Conservation (phyloP, 148 eudicot species). For the Rhododendron simsii region DNA sequence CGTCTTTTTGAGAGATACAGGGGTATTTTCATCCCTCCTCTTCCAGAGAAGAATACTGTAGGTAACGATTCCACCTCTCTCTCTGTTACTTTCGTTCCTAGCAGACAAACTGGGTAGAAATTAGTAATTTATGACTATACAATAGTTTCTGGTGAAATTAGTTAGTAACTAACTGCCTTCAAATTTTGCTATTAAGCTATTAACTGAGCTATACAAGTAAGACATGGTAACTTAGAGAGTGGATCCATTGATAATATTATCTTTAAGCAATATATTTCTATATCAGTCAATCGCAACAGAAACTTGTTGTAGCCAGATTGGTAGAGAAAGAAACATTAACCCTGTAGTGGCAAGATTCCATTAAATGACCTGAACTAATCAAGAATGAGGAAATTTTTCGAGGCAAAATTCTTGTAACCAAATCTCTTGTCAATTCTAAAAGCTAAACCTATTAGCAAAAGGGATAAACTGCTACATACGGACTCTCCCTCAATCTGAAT, state of each 20-base stretch:
- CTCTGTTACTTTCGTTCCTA: not conserved
- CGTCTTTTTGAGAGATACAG: constrained; percentile 93
- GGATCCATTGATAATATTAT: not conserved
- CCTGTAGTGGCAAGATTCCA: not conserved
- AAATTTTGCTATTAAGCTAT: not conserved
- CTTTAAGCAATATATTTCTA: not conserved
- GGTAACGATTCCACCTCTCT: constrained; percentile 39
- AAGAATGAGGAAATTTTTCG: not conserved
- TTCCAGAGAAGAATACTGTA: constrained; percentile 98
- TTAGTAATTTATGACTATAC: not conserved
- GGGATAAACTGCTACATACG: not conserved
- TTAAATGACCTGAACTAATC: not conserved
- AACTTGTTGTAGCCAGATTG: not conserved
- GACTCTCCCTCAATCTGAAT: not conserved
- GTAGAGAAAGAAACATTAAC: not conserved
- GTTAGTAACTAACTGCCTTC: not conserved
- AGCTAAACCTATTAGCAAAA: not conserved
- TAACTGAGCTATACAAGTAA: not conserved
- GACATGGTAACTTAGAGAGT: not conserved
- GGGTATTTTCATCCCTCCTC: constrained; percentile 95
- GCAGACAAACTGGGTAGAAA: not conserved
- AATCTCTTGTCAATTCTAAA: not conserved
- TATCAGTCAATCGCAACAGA: not conserved
- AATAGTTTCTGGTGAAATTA: not conserved
- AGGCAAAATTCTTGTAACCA: not conserved